Percentiles rank a stretch among this genome's conserved stretches.
Evolutionary conservation across 2,329 filamentous ascomycete species (phyloP).

Genomic region (Fusarium nanum): DNA sequence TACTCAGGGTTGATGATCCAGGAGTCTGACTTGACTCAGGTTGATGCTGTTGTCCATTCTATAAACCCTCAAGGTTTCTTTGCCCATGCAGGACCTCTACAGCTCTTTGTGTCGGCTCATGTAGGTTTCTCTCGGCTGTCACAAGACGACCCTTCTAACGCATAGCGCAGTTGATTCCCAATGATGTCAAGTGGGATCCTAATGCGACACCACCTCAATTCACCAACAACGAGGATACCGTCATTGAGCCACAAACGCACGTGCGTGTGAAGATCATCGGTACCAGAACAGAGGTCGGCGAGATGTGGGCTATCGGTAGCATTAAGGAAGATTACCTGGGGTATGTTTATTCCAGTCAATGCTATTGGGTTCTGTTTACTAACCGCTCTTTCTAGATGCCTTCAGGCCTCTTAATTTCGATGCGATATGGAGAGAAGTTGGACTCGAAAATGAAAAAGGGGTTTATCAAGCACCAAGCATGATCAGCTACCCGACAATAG

Average conservation of each 20-base stretch:
- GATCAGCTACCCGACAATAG: neutral
- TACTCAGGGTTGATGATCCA: slow-evolving; percentile 29
- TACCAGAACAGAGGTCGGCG: slow-evolving; percentile 90
- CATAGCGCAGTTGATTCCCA: slow-evolving; percentile 79
- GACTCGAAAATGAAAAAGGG: slow-evolving; percentile 23
- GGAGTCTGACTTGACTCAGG: slow-evolving; percentile 64
- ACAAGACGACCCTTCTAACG: slow-evolving; percentile 20
- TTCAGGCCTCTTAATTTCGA: slow-evolving; percentile 44
- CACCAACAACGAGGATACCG: slow-evolving; percentile 92
- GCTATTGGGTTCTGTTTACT: slow-evolving; percentile 12
- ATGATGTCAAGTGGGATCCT: slow-evolving; percentile 92
- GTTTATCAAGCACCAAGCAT: slow-evolving; percentile 2
- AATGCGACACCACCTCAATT: slow-evolving; percentile 97
- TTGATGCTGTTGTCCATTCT: slow-evolving; percentile 92
- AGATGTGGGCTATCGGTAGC: slow-evolving; percentile 96
- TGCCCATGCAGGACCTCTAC: slow-evolving; percentile 80
- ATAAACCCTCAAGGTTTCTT: slow-evolving; percentile 95
- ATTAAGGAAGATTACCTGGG: slow-evolving; percentile 88
- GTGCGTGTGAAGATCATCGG: slow-evolving; percentile 95
- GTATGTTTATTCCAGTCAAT: slow-evolving; percentile 54
- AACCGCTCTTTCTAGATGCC: slow-evolving; percentile 42
- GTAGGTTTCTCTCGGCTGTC: slow-evolving; percentile 63
- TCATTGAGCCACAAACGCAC: slow-evolving; percentile 93
- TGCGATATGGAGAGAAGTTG: slow-evolving; percentile 27
- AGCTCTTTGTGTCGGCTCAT: slow-evolving; percentile 83